Evolutionary conservation across 1,139 yeast genomes (phyloP), one percentile per base, ranked within the genome.

Genomic region (Yamadazyma jaroonii): DNA sequence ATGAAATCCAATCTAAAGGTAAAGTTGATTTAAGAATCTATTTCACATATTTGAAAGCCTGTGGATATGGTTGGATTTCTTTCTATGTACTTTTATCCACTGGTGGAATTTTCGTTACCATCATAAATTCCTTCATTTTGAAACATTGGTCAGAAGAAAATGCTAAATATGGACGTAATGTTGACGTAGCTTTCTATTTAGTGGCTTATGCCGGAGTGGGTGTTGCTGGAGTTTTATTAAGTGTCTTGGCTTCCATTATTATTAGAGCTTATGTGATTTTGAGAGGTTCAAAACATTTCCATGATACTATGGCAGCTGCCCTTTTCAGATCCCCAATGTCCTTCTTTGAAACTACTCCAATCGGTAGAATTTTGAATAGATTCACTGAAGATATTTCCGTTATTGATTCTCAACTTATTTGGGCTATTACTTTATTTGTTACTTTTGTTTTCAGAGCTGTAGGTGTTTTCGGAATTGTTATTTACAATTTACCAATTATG

Each of bases 301-400:
- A 67, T 43, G 66, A 64, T 38, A 57, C 53, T 21, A 62, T 67
- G 70, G 68, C 70, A 3, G 43, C 48, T 31, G 48, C 61, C n/a
- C 62, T 67, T 1, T 54, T 66, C 40, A 55, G 68, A 40, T 57
- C 72, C 2, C 74, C 74, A 28, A 67, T 67, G 74, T 59, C 68
- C 2, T 67, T 66, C 44, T 67, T 67, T 42, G 74, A 67, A 42
- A 67, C 73, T 10, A 67, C 72, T 0, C 74, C 74, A n/a, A 52
- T 61, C 22, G 73, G 71, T 1, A 48, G 72, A 44, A 62, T 67
- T 32, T 57, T 64, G 53, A 66, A 66, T 43, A 56, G 73, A 44
- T 67, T 64, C 43, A 54, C 72, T 5, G 67, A 66, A 34, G 71
- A 68, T 44, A 61, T 67, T 25, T 54, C 56, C 22, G 54, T 53